phyloP scores from a whole-genome alignment of 169 alveolate species.

The Cryptosporidium baileyi region DNA sequence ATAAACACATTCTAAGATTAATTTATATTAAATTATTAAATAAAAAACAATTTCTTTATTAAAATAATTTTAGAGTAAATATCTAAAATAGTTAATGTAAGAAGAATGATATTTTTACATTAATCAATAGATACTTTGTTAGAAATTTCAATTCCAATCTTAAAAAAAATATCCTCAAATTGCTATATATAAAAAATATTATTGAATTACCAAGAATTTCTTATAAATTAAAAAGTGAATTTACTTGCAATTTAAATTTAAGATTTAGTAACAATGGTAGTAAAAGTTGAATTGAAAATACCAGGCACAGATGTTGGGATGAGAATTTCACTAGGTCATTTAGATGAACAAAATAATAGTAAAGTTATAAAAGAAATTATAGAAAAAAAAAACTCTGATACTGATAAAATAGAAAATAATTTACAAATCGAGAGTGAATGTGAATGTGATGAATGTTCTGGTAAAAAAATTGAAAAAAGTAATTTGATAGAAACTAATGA shows the following conservation, averaged over 20 bases:
- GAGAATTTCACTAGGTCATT: slow-evolving; percentile 31
- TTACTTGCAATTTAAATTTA: not conserved
- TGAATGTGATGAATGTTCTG: slow-evolving; percentile 20
- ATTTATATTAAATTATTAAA: too few relatives aligned
- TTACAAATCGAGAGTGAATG: not conserved
- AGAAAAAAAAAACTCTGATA: not conserved
- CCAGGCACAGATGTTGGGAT: slow-evolving; percentile 66
- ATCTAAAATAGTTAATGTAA: too few relatives aligned
- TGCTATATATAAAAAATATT: too few relatives aligned
- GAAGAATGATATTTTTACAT: too few relatives aligned
- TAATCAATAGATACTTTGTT: too few relatives aligned
- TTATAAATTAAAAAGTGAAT: too few relatives aligned
- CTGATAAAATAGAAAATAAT: not conserved
- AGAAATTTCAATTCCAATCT: too few relatives aligned
- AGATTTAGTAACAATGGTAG: not conserved
- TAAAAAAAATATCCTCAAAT: too few relatives aligned
- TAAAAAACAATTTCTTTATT: too few relatives aligned
- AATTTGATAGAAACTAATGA: not conserved
- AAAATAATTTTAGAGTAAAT: too few relatives aligned
- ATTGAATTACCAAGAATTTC: too few relatives aligned
- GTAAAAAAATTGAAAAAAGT: not conserved
- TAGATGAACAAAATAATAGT: not conserved
- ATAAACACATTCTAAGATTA: too few relatives aligned
- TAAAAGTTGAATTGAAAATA: slow-evolving; percentile 17
- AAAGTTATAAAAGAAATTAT: not conserved